Percentiles rank a stretch among this genome's conserved stretches.
phyloP scores from a whole-genome alignment of 257 asterid genomes.

The Solanum clarkiae region DNA sequence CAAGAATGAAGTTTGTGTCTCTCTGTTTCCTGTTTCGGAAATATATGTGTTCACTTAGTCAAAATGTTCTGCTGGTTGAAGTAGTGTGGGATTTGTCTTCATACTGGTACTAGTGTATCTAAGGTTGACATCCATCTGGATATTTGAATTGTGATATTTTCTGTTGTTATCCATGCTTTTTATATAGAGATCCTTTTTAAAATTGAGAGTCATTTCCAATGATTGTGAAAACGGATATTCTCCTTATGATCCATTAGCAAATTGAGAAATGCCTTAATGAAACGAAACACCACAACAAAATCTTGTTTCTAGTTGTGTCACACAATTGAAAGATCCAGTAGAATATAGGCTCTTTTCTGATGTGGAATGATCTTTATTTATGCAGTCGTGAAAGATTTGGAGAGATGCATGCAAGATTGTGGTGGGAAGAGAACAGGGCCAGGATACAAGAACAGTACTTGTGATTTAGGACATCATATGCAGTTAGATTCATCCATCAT shows the following conservation, averaged over 20 bases:
- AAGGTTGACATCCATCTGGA: not conserved
- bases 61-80: not conserved
- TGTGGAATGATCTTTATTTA: not conserved
- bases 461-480: slow-evolving; percentile 18
- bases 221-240: not conserved
- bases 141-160: not conserved
- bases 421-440: slow-evolving; percentile 95
- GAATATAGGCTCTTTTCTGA: not conserved
- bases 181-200: not conserved
- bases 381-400: slow-evolving; percentile 92
- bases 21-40: not conserved
- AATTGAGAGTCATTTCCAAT: not conserved
- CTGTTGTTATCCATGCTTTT: not conserved
- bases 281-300: not conserved
- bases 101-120: not conserved
- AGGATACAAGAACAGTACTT: slow-evolving; percentile 86
- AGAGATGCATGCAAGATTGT: slow-evolving; percentile 84
- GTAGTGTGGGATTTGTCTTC: not conserved
- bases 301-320: not conserved
- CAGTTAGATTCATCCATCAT: not conserved
- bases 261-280: not conserved
- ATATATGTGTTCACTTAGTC: not conserved
- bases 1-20: not conserved
- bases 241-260: not conserved
- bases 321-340: not conserved